Conservation (phyloP, 2,329 filamentous ascomycete genomes). For the Endoconidiophora laricicola region DNA sequence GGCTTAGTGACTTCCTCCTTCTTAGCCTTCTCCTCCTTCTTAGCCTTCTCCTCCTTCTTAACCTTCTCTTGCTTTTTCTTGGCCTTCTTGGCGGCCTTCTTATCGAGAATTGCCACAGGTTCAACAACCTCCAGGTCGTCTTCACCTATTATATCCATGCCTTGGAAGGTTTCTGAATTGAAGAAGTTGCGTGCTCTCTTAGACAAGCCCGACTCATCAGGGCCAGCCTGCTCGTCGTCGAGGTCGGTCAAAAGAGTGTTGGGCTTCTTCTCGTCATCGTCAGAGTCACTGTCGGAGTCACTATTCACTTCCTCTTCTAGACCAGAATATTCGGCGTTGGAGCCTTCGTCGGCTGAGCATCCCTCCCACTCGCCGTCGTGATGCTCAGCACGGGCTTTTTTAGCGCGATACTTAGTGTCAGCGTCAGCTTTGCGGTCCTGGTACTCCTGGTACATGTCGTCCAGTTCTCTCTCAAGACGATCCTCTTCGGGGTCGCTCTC, state of each 20-base stretch:
- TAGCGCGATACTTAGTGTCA: constrained; percentile 80
- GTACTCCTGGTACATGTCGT: constrained; percentile 74
- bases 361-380: constrained; percentile 88
- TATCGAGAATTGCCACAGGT: constrained; percentile 17
- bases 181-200: constrained; percentile 81
- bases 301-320: constrained; percentile 36
- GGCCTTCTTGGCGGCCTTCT: constrained; percentile 17
- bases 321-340: constrained; percentile 34
- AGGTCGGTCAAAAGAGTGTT: constrained; percentile 23
- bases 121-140: constrained; percentile 21
- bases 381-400: constrained; percentile 67
- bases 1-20: constrained; percentile 2
- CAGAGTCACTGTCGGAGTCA: constrained; percentile 16
- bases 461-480: constrained; percentile 66
- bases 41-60: constrained; percentile 15
- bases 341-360: constrained; percentile 53
- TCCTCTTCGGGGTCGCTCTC: constrained; percentile 69
- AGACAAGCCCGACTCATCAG: constrained; percentile 37
- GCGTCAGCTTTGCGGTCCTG: constrained; percentile 60
- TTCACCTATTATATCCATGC: constrained; percentile 38
- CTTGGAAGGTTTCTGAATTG: constrained; percentile 85
- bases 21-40: constrained; percentile 13
- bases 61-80: constrained; percentile 20
- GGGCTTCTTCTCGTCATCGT: constrained; percentile 20
- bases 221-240: constrained; percentile 24